Conservation (phyloP, 176 grass and related monocot genomes). For the Metroxylon sagu region DNA sequence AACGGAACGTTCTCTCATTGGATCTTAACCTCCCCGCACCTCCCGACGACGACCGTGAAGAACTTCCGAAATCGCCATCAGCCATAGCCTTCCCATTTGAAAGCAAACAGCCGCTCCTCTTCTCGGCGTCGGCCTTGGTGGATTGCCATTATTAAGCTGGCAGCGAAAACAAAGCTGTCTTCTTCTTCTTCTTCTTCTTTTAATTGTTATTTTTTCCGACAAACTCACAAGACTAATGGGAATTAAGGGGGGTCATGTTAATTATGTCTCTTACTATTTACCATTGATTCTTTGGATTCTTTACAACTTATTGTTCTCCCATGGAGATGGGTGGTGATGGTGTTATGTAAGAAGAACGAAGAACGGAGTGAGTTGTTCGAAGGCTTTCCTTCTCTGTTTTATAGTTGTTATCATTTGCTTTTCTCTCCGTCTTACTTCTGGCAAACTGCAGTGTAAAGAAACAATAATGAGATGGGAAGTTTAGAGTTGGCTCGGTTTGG, state of each 20-base stretch:
- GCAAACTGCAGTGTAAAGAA: neutral
- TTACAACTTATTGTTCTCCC: too few relatives aligned
- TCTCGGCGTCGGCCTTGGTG: constrained; percentile 4
- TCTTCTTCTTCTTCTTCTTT: too few relatives aligned
- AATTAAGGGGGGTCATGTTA: too few relatives aligned
- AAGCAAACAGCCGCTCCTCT: constrained; percentile 1
- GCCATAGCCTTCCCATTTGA: constrained; percentile 2
- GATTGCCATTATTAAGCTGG: too few relatives aligned
- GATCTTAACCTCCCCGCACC: constrained; percentile 22
- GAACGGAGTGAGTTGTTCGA: neutral
- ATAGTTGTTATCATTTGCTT: neutral
- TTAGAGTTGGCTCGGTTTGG: constrained; percentile 6
- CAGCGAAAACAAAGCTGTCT: too few relatives aligned
- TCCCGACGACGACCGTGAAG: neutral
- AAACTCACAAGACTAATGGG: too few relatives aligned
- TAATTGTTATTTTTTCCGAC: too few relatives aligned
- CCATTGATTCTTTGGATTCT: too few relatives aligned
- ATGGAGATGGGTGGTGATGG: too few relatives aligned
- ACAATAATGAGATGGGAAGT: neutral
- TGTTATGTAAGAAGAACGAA: too few relatives aligned
- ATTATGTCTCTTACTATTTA: too few relatives aligned
- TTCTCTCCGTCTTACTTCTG: neutral
- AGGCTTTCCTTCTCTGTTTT: neutral
- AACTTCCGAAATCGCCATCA: neutral
- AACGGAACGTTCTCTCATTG: neutral